These are phyloP conservation scores for Hyaloscypha bicolor DNA, from an alignment of 495 filamentous ascomycete species.

Conservation along the genomic window DNA sequence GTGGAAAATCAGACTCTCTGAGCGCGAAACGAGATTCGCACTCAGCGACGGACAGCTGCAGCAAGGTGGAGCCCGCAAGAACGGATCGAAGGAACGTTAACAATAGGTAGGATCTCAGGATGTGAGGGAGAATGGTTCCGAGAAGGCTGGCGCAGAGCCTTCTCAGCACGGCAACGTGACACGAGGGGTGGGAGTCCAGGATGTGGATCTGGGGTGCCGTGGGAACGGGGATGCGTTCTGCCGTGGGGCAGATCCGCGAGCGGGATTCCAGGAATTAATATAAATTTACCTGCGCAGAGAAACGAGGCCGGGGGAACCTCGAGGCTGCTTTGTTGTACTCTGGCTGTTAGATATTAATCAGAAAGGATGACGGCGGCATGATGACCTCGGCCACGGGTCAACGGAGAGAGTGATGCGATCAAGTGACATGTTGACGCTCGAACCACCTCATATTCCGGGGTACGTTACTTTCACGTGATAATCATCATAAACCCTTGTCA, in stretches of 20 bases:
- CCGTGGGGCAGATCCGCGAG: neutral
- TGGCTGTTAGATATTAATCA: neutral
- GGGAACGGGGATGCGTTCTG: neutral
- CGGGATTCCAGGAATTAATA: neutral
- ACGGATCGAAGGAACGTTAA: conserved; percentile 23
- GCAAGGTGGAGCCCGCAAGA: conserved; percentile 5
- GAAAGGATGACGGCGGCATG: neutral
- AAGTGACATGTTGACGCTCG: neutral
- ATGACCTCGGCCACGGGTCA: neutral
- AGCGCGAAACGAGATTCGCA: neutral
- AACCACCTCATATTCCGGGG: neutral
- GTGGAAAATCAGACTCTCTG: neutral
- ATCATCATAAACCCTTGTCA: too few relatives aligned
- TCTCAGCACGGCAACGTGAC: conserved; percentile 11
- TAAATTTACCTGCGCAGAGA: neutral
- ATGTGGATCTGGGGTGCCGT: neutral
- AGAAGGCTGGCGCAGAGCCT: conserved; percentile 14
- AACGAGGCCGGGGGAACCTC: neutral
- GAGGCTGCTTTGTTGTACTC: neutral
- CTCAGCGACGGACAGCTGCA: conserved; percentile 1
- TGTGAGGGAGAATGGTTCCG: neutral
- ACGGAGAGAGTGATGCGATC: neutral
- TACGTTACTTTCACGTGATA: neutral
- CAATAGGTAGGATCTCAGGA: conserved; percentile 9
- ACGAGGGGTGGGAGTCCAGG: neutral